Evolutionary conservation across 176 grass and related monocot species (phyloP), one percentile per base, ranked within the genome.

Genomic region (Metroxylon sagu): DNA sequence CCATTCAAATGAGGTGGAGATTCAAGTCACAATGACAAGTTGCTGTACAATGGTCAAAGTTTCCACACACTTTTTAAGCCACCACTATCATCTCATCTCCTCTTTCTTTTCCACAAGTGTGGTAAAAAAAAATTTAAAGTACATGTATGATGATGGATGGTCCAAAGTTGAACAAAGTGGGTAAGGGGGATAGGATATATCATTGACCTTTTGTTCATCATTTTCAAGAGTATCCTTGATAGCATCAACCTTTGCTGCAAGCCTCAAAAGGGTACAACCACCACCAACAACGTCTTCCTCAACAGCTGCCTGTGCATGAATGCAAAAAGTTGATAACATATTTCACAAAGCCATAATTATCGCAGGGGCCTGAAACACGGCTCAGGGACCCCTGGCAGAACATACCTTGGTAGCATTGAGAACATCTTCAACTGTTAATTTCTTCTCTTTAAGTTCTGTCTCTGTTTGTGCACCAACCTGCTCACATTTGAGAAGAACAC

Each of bases 231-330:
- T 83, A 14, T 86, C 94, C 76, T 89, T 93, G 50, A 98, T 98
- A 53, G 82, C 88, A 66, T 98, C 94, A 6, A 98, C 94, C 78
- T 76, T 89, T 64, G 82, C 76, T 6, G 88, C 81, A 52, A 98
- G 82, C 53, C 94, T 85, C 76, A 98, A 76, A 49, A 98, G 88
- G 28, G 88, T 83, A 77, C 94, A 98, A 5, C 94, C 94, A 67
- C 94, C 94, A 61, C 94, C 94, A 69, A 98, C 94, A 64, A 98
- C 94, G 71, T 88, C 94, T 81, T 98, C 94, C 82, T 98, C 94
- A 4, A 98, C 94, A 0, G 94, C 94, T 62, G 94, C 94, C 88
- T 98, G 74, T 59, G 17, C 43, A 71, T 52, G 53, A 5, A 49
- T 18, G 0, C 57, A 19, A 43, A 43, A 43, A 14, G 7, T 43